A percentile compares a stretch with the other conserved stretches of the same genome.
Conservation (phyloP, 345 rosid genomes). For the Moricandia moricandioides region DNA sequence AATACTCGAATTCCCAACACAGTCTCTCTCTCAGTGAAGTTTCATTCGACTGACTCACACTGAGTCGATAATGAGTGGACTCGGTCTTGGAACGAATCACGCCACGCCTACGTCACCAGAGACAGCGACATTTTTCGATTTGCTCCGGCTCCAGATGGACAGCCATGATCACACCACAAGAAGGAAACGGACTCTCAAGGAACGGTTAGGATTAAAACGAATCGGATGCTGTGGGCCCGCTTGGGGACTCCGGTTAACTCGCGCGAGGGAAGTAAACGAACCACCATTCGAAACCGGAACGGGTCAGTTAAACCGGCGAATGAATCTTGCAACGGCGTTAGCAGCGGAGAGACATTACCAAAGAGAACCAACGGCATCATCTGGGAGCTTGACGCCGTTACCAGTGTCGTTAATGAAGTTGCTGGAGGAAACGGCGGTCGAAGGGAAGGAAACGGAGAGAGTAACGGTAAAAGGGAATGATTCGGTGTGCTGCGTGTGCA, state of each 20-base stretch:
- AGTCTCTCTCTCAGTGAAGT: neutral
- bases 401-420: neutral
- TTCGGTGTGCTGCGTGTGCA: neutral
- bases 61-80: conserved; percentile 47
- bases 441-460: neutral
- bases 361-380: neutral
- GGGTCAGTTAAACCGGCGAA: neutral
- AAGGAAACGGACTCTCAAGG: conserved; percentile 51
- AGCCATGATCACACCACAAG: conserved; percentile 39
- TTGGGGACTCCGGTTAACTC: conserved; percentile 50
- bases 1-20: no score
- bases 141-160: conserved; percentile 54
- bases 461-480: neutral
- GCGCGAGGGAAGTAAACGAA: conserved; percentile 39
- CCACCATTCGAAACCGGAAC: conserved; percentile 13
- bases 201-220: conserved; percentile 60
- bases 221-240: conserved; percentile 70
- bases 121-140: conserved; percentile 45
- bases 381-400: neutral
- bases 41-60: neutral
- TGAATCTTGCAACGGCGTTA: neutral
- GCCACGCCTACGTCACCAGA: conserved; percentile 31
- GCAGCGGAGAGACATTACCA: neutral
- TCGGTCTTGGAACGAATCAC: conserved; percentile 45
- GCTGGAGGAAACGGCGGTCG: neutral